These are phyloP conservation scores for Tanacetum coccineum DNA, from an alignment of 129 eudicot species.

Conservation along the genomic window DNA sequence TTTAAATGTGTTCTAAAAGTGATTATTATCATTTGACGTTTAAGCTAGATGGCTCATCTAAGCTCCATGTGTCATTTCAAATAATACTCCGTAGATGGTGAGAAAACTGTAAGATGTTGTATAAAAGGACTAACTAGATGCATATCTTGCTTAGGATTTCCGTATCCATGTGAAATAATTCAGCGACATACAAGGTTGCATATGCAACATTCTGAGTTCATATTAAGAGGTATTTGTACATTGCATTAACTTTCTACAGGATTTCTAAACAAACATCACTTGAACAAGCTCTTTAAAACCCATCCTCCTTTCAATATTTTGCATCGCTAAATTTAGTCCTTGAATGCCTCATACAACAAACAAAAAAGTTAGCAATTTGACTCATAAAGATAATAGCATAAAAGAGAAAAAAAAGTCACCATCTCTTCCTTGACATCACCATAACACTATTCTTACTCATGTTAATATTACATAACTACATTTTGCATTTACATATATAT, in stretches of 20 bases:
- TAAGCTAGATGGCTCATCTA: no score
- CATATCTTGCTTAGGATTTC: not conserved
- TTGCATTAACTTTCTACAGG: constrained; percentile 43
- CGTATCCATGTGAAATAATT: not conserved
- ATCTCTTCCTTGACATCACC: no score
- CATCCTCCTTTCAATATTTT: constrained; percentile 17
- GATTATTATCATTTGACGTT: no score
- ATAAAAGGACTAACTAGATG: not conserved
- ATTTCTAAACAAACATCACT: constrained; percentile 39
- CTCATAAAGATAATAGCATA: not conserved
- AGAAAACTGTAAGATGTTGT: no score
- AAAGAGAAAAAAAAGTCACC: no score
- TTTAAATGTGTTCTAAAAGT: no score
- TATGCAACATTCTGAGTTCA: constrained; percentile 21
- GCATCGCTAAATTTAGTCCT: constrained; percentile 45
- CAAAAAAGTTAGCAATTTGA: not conserved
- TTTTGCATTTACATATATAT: no score
- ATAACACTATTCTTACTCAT: no score
- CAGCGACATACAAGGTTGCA: not conserved
- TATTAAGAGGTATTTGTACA: constrained; percentile 57
- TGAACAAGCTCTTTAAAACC: constrained; percentile 28
- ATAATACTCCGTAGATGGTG: no score
- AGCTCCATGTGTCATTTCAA: no score
- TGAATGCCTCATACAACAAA: constrained; percentile 59
- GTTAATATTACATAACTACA: no score